Conservation (phyloP, 1,139 yeast genomes). For the Lodderomyces margitis region DNA sequence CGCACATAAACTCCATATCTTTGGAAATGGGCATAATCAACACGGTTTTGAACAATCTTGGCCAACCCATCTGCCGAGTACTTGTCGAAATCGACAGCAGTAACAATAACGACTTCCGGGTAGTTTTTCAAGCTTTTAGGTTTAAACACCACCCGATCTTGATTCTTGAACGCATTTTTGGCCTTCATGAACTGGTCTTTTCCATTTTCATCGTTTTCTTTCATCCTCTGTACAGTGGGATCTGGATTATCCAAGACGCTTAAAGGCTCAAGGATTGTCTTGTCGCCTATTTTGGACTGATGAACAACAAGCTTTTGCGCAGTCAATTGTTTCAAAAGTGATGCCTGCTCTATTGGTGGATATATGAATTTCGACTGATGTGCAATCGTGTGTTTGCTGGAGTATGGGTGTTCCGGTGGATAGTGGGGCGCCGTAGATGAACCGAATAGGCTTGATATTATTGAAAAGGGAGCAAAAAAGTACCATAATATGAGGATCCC, state of each 20-base stretch:
- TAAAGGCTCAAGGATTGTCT: conserved; percentile 29
- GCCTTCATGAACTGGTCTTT: conserved; percentile 42
- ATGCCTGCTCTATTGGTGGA: conserved; percentile 68
- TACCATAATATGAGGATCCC: conserved; percentile 22
- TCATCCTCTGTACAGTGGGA: conserved; percentile 30
- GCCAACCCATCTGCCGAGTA: conserved; percentile 61
- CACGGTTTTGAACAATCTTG: conserved; percentile 73
- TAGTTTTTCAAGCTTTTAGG: conserved; percentile 36
- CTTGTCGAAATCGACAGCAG: conserved; percentile 72
- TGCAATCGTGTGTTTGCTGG: conserved; percentile 33
- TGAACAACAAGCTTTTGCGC: conserved; percentile 49
- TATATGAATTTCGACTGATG: conserved; percentile 55
- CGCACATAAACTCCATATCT: conserved; percentile 77
- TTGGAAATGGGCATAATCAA: conserved; percentile 74
- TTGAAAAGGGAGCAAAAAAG: conserved; percentile 25
- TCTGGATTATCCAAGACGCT: conserved; percentile 50
- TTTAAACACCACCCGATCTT: conserved; percentile 59
- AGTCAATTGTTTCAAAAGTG: conserved; percentile 54
- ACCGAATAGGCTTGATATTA: conserved; percentile 11
- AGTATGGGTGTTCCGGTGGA: conserved; percentile 36
- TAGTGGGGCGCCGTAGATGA: conserved; percentile 17
- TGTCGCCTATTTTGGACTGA: conserved; percentile 40
- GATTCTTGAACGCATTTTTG: conserved; percentile 59
- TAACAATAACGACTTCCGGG: conserved; percentile 77
- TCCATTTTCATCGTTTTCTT: conserved; percentile 41